A percentile compares a stretch with the other conserved stretches of the same genome.
These are phyloP conservation scores for Suillus variegatus DNA, from an alignment of 768 basidiomycete genomes.

Conservation along the genomic window DNA sequence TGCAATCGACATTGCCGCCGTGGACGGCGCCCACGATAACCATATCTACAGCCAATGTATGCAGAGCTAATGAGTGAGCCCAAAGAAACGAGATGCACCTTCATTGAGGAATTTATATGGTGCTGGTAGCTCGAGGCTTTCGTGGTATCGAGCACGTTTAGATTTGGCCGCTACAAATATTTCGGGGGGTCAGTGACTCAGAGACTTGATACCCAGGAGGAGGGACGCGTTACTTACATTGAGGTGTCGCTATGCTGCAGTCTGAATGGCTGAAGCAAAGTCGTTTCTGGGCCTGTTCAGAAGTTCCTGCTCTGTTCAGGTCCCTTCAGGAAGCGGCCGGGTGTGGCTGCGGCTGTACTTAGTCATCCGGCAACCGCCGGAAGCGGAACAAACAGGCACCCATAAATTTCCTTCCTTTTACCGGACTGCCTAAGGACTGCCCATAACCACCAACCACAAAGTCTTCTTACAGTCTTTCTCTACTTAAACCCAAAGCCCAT, in stretches of 20 bases:
- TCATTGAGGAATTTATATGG: background rate
- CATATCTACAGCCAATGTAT: background rate
- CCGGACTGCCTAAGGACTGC: background rate
- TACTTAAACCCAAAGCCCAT: conserved; percentile 6
- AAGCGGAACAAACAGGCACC: conserved; percentile 28
- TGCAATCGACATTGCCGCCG: background rate
- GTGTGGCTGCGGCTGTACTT: background rate
- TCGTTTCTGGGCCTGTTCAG: too few relatives aligned
- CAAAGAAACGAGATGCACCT: background rate
- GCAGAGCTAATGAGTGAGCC: background rate
- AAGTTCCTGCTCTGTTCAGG: too few relatives aligned
- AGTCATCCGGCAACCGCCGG: conserved; percentile 16
- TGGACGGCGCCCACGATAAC: background rate
- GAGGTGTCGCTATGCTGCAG: background rate
- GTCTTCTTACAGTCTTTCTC: background rate
- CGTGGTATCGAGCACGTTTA: background rate
- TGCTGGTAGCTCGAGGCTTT: background rate
- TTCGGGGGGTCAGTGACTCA: background rate
- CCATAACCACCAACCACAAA: conserved; percentile 7
- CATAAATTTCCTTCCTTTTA: conserved; percentile 25
- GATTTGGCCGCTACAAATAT: background rate
- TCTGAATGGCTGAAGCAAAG: background rate
- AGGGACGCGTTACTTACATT: background rate
- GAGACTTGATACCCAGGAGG: too few relatives aligned
- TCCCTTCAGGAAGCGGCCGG: too few relatives aligned